phyloP scores from a whole-genome alignment of 2,329 filamentous ascomycete species.

The Dactylellina cionopaga region DNA sequence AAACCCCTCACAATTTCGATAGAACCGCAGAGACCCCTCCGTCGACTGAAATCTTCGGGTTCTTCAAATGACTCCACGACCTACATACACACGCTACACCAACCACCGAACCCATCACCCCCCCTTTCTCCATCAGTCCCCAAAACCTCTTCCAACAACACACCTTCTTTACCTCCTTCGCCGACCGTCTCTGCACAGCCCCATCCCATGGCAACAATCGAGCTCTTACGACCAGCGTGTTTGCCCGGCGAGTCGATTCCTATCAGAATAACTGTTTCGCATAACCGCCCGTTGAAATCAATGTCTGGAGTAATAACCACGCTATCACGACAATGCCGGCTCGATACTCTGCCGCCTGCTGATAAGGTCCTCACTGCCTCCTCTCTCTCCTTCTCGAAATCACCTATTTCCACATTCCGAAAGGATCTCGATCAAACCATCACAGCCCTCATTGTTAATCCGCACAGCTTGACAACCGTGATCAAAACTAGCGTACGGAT shows the following conservation, averaged over 20 bases:
- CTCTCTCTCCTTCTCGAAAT: slow-evolving; percentile 79
- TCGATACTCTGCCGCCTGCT: slow-evolving; percentile 78
- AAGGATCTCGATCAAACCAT: slow-evolving; percentile 93
- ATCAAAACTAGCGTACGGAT: slow-evolving; percentile 85
- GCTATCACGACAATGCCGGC: slow-evolving; percentile 86
- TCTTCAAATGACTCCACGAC: slow-evolving; percentile 54
- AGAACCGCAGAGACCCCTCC: slow-evolving; percentile 77
- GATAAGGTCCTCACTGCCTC: slow-evolving; percentile 69
- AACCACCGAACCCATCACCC: slow-evolving; percentile 74
- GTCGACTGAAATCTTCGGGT: slow-evolving; percentile 52
- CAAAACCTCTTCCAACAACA: slow-evolving; percentile 59
- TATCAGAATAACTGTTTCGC: slow-evolving; percentile 82
- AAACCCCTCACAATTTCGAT: slow-evolving; percentile 85
- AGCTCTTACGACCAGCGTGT: slow-evolving; percentile 82
- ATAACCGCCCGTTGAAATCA: slow-evolving; percentile 89
- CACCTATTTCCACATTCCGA: slow-evolving; percentile 90
- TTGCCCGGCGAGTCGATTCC: slow-evolving; percentile 85
- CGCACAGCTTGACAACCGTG: slow-evolving; percentile 77
- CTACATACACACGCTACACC: slow-evolving; percentile 47
- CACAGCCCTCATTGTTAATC: slow-evolving; percentile 87
- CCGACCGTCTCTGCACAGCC: slow-evolving; percentile 43
- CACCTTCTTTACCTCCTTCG: slow-evolving; percentile 37
- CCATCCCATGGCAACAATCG: slow-evolving; percentile 78
- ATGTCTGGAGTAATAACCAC: slow-evolving; percentile 93
- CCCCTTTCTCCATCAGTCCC: slow-evolving; percentile 68